Evolutionary conservation across 1,139 yeast species (phyloP), one percentile per base, ranked within the genome.

Genomic region (Hyphopichia khmerensis): DNA sequence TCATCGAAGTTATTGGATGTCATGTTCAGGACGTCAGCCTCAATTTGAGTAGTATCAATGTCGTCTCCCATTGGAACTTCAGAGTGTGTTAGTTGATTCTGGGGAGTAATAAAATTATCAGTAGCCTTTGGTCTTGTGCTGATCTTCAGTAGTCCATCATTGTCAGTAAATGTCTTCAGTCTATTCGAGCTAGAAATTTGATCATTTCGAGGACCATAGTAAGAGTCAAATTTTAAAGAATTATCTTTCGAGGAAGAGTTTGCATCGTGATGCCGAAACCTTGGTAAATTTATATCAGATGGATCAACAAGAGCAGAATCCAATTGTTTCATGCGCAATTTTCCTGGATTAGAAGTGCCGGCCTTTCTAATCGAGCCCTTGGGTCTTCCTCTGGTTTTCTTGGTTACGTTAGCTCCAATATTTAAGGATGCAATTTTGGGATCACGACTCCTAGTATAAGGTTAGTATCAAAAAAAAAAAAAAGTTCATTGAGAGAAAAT

Each of bases 301-400:
- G 53, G 47, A 17, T 58, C 51, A 24, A 60, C 48, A 38, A 65
- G 46, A 1, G 59, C 68, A 2, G 69, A 65, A 19, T 59, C 53
- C 13, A 64, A 47, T 39, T 47, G 50, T 32, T 51, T 52, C 1
- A 53, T 39, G 18, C 34, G 38, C 10, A 26, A 13, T 26, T 26
- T 26, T 13, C n/a, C 9, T 26, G 29, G 13, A 7, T 26, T 26
- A 4, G 29, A 11, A 26, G 29, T 8, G 5, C 29, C n/a, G 29
- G 10, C 8, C n/a, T 14, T 30, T 14, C 10, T 7, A 30, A 4
- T 7, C 34, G 34, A 32, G 16, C 13, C 34, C 11, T 32, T 16
- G 7, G 19, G 31, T 13, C 38, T 35, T 7, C 36, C 29, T 26
- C 29, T 26, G 6, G 29, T 9, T 14, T 21, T 26, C 10, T 29